These are phyloP conservation scores for Ceratobasidium sp. DNA, from an alignment of 1,284 basidiomycete genomes.

Conservation along the genomic window DNA sequence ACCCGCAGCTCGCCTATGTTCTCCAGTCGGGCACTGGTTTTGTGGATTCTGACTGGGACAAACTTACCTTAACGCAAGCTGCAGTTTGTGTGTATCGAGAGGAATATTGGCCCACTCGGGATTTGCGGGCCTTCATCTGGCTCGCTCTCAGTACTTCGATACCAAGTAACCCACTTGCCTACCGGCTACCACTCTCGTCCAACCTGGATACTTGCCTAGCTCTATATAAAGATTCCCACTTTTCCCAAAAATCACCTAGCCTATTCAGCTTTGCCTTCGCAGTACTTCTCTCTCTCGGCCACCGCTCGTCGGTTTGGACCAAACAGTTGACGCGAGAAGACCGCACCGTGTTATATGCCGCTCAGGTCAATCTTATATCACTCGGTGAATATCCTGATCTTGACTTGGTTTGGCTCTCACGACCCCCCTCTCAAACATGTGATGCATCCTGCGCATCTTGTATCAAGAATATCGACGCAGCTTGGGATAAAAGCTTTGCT, in stretches of 20 bases:
- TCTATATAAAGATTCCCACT: background rate
- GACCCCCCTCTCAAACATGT: background rate
- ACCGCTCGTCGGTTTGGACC: background rate
- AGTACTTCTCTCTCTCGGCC: constrained; percentile 4
- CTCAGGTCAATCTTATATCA: background rate
- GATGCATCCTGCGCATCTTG: background rate
- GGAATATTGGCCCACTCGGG: background rate
- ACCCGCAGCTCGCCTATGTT: background rate
- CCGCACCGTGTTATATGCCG: constrained; percentile 5
- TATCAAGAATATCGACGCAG: background rate
- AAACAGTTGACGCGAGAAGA: constrained; percentile 15
- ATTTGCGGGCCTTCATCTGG: background rate
- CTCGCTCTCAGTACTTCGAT: background rate
- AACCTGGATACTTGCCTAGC: background rate
- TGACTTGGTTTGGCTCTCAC: background rate
- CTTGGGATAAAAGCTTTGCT: background rate
- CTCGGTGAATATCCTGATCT: background rate
- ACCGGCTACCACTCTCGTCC: background rate
- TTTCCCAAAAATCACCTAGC: background rate
- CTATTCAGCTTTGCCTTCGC: constrained; percentile 13
- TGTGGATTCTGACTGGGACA: background rate
- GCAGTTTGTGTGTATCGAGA: background rate
- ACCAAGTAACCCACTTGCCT: background rate
- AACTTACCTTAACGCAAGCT: background rate
- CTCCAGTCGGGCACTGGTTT: background rate